phyloP scores from a whole-genome alignment of 495 filamentous ascomycete genomes.

The Daldinia vernicosa region DNA sequence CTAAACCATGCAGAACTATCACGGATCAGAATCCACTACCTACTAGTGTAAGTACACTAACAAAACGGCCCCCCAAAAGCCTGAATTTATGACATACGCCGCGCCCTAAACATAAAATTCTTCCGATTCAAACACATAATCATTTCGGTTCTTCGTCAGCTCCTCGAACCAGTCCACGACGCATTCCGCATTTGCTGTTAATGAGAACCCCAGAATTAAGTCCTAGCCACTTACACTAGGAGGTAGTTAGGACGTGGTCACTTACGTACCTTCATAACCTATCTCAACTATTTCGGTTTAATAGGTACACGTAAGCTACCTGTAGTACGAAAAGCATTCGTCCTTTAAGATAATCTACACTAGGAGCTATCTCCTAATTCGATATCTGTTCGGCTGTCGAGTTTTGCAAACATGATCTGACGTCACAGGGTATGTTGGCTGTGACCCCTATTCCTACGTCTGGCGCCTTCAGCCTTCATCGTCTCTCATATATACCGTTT shows the following conservation, averaged over 20 bases:
- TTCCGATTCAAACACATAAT: neutral
- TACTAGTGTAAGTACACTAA: too few relatives aligned
- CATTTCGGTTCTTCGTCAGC: neutral
- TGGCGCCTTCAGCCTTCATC: neutral
- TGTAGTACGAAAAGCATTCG: neutral
- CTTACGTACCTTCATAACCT: neutral
- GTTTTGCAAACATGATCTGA: constrained; percentile 3
- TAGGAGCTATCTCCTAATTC: neutral
- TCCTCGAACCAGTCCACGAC: neutral
- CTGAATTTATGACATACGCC: neutral
- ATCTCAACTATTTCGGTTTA: neutral
- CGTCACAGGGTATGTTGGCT: neutral
- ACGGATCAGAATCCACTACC: neutral
- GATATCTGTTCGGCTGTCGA: neutral
- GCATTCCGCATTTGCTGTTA: neutral
- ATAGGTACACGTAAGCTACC: neutral
- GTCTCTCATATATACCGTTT: neutral
- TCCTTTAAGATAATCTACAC: neutral
- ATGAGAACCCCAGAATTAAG: neutral
- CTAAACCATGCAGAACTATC: neutral
- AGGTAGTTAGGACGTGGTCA: neutral
- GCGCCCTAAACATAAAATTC: neutral
- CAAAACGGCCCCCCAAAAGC: neutral
- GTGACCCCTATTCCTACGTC: neutral
- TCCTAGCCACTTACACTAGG: too few relatives aligned